phyloP scores from a whole-genome alignment of 169 alveolate genomes.

The Plasmodium vivax region DNA sequence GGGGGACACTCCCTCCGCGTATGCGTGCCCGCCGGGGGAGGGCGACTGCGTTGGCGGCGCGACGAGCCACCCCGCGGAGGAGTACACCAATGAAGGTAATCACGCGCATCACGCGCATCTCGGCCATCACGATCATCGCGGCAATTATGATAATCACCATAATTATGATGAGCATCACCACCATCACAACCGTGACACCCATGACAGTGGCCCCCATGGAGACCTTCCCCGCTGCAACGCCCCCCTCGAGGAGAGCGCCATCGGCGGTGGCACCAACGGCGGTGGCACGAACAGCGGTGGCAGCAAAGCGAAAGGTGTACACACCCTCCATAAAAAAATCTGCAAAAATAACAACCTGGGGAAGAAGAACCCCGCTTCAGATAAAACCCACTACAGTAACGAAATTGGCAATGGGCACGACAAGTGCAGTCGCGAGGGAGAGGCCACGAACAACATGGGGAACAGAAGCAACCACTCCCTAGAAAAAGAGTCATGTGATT shows the following conservation, averaged over 20 bases:
- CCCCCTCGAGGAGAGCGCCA: background rate
- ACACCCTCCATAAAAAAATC: slow-evolving; percentile 12
- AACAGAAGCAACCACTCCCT: background rate
- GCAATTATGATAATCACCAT: background rate
- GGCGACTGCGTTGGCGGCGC: background rate
- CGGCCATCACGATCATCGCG: background rate
- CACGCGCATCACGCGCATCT: background rate
- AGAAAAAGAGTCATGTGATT: background rate
- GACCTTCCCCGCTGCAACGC: background rate
- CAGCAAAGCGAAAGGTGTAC: background rate
- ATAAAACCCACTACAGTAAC: background rate
- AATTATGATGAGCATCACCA: background rate
- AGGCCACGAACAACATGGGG: background rate
- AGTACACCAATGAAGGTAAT: background rate
- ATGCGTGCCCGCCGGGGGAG: background rate
- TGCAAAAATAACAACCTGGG: background rate
- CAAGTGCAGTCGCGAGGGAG: background rate
- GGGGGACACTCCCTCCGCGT: background rate
- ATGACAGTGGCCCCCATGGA: background rate
- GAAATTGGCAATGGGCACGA: background rate
- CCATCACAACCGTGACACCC: background rate
- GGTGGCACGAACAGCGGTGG: background rate
- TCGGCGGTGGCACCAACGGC: background rate
- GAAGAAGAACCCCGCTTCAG: background rate
- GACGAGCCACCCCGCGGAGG: background rate